A percentile compares a stretch with the other conserved stretches of the same genome.
These are phyloP conservation scores for Huntiella moniliformis DNA, from an alignment of 2,329 filamentous ascomycete genomes.

Conservation along the genomic window DNA sequence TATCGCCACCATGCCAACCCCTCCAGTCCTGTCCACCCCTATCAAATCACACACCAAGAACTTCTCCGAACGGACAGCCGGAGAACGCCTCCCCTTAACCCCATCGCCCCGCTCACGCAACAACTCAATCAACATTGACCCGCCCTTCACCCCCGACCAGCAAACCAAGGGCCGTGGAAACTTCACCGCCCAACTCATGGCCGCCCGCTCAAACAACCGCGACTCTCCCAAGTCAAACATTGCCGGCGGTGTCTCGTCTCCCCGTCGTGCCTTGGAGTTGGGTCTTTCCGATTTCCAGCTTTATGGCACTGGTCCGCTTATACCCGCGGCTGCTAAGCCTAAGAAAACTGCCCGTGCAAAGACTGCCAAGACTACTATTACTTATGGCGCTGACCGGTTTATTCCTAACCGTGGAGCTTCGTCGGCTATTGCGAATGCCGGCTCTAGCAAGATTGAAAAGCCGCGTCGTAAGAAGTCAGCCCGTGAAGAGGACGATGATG, in stretches of 20 bases:
- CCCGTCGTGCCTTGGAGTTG: constrained; percentile 67
- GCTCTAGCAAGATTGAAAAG: constrained; percentile 67
- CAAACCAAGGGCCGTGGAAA: constrained; percentile 53
- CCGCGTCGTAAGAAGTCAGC: constrained; percentile 54
- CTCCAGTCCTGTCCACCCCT: constrained; percentile 63
- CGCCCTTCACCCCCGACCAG: constrained; percentile 56
- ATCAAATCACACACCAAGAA: constrained; percentile 87
- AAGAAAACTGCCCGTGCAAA: constrained; percentile 39
- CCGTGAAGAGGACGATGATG: constrained; percentile 37
- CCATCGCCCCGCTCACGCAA: constrained; percentile 60
- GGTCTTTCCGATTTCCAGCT: constrained; percentile 86
- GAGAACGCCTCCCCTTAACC: constrained; percentile 84
- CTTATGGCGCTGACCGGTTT: constrained; percentile 76
- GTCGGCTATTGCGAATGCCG: constrained; percentile 66
- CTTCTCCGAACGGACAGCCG: constrained; percentile 81
- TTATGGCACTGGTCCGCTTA: constrained; percentile 58
- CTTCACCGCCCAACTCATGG: constrained; percentile 60
- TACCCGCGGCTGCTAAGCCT: constrained; percentile 36
- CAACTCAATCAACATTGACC: constrained; percentile 33
- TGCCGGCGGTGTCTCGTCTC: constrained; percentile 52
- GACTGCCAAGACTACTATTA: constrained; percentile 58
- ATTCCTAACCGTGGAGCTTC: constrained; percentile 86
- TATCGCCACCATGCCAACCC: constrained; percentile 47
- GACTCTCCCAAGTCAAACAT: constrained; percentile 97
- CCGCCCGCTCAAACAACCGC: constrained; percentile 47